These are phyloP conservation scores for Penicillium subrubescens DNA, from an alignment of 495 filamentous ascomycete genomes.

Conservation along the genomic window DNA sequence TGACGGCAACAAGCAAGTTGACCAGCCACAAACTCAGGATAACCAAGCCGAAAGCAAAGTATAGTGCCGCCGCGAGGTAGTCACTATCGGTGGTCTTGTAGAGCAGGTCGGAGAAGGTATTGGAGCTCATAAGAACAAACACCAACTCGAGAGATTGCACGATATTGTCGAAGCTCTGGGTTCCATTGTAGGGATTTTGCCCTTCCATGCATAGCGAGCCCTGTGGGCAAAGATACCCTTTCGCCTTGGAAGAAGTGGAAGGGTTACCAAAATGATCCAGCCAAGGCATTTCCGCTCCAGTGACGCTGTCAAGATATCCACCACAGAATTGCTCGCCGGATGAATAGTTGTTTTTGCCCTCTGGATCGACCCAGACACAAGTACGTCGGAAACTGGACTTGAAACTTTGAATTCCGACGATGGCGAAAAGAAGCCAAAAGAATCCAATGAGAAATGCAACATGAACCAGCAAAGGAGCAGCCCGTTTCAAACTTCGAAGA, in stretches of 20 bases:
- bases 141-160: conserved; percentile 87
- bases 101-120: conserved; percentile 92
- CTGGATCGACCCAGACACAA: conserved; percentile 80
- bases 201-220: conserved; percentile 82
- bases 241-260: conserved; percentile 49
- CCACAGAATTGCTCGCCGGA: conserved; percentile 75
- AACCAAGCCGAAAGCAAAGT: conserved; percentile 83
- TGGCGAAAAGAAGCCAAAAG: conserved; percentile 98
- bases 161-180: conserved; percentile 95
- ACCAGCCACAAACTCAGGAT: conserved; percentile 97
- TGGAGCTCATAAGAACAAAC: conserved; percentile 98
- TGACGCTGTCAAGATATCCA: conserved; percentile 67
- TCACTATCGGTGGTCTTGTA: conserved; percentile 92
- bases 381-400: conserved; percentile 88
- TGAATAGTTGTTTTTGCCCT: conserved; percentile 40
- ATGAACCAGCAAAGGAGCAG: conserved; percentile 88
- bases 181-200: conserved; percentile 78
- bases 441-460: conserved; percentile 96
- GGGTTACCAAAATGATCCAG: conserved; percentile 49
- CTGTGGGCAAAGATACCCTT: conserved; percentile 88
- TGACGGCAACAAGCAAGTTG: conserved; percentile 95
- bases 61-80: conserved; percentile 80
- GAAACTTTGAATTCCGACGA: conserved; percentile 95
- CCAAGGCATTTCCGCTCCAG: conserved; percentile 66
- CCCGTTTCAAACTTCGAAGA: conserved; percentile 91